Percentiles rank a stretch among this genome's conserved stretches.
Conservation (phyloP, 75 land plant genomes). For the Azolla pinnata region DNA sequence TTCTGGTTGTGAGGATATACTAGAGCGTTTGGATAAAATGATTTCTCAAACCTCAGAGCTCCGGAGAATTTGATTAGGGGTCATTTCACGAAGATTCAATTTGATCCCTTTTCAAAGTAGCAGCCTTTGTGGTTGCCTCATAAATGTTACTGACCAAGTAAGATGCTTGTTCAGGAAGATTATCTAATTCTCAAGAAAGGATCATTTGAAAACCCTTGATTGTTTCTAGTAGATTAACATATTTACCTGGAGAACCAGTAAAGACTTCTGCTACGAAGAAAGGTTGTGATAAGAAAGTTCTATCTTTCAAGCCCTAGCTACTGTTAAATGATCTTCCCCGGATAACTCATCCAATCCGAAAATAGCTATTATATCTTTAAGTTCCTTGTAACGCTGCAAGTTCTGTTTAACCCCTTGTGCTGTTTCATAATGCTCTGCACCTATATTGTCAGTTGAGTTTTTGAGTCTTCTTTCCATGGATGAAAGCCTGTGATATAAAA, state of each 20-base stretch:
- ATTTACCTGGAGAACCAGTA: conserved; percentile 8
- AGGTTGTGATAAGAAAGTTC: conserved; percentile 4
- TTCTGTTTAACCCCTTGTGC: no score
- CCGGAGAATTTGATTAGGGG: conserved; percentile 10
- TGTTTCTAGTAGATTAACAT: conserved; percentile 8
- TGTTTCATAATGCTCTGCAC: no score
- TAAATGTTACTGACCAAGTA: conserved; percentile 8
- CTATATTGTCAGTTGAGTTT: no score
- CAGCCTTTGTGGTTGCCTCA: background rate
- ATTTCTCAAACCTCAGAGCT: conserved; percentile 4
- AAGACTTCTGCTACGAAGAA: conserved; percentile 1
- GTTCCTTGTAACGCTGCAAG: no score
- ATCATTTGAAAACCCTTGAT: conserved; percentile 8
- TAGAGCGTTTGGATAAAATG: conserved; percentile 5
- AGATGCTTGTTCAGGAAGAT: conserved; percentile 7
- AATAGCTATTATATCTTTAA: background rate
- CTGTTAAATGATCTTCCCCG: background rate
- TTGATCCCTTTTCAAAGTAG: background rate
- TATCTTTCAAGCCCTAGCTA: background rate
- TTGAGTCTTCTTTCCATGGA: no score
- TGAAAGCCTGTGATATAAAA: no score
- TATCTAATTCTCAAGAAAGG: conserved; percentile 6
- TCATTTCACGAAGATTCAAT: conserved; percentile 6
- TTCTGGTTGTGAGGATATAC: no score
- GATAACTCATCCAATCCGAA: background rate